Conservation (phyloP, 805 yeast species). For the Isabelozyma gotoi region DNA sequence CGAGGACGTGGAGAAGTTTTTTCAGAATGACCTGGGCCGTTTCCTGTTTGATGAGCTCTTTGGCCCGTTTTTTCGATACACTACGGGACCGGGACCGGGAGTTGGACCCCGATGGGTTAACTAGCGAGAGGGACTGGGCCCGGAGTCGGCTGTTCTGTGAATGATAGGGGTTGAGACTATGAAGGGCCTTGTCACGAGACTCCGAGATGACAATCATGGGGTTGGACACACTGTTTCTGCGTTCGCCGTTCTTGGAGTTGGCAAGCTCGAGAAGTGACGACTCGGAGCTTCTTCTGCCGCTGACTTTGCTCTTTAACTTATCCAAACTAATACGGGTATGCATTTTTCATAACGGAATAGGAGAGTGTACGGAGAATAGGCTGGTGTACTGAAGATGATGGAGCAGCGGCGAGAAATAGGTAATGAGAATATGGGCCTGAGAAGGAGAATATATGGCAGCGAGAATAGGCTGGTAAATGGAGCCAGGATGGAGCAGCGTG, state of each 20-base stretch:
- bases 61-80: slow-evolving; percentile 27
- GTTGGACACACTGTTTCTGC: slow-evolving; percentile 20
- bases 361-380: neutral
- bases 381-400: no score
- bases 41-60: slow-evolving; percentile 39
- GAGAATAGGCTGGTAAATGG: no score
- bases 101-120: slow-evolving; percentile 5
- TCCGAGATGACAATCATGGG: slow-evolving; percentile 21
- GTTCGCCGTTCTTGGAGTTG: slow-evolving; percentile 7
- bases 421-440: no score
- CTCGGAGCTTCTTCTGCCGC: slow-evolving; percentile 25
- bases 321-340: slow-evolving; percentile 18
- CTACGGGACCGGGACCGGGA: slow-evolving; percentile 12
- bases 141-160: slow-evolving; percentile 5
- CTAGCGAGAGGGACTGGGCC: slow-evolving; percentile 13
- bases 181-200: slow-evolving; percentile 1
- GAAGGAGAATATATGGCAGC: no score
- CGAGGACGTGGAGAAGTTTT: slow-evolving; percentile 27
- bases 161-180: neutral
- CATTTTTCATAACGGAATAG: slow-evolving; percentile 3
- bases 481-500: no score
- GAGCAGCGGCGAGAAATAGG: no score
- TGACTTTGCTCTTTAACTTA: slow-evolving; percentile 25
- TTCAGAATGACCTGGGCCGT: slow-evolving; percentile 35
- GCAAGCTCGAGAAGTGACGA: slow-evolving; percentile 20